A percentile compares a stretch with the other conserved stretches of the same genome.
Evolutionary conservation across 176 grass and related monocot genomes (phyloP).

Genomic region (Avena sativa): DNA sequence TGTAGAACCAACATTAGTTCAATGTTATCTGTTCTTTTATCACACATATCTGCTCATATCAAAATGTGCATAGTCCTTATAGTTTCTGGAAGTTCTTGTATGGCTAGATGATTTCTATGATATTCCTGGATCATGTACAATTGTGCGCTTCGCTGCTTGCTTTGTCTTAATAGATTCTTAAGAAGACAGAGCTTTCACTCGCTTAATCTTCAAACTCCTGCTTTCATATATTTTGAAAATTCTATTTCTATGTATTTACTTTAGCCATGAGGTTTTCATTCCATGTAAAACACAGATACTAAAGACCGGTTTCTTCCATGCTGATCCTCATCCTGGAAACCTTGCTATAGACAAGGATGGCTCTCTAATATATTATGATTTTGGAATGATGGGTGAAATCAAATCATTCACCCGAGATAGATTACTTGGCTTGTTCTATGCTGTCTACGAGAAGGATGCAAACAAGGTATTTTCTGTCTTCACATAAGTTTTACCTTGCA

Average conservation of each 20-base stretch:
- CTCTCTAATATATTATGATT: constrained; percentile 98
- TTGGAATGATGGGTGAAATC: constrained; percentile 99
- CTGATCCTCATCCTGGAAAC: constrained; percentile 98
- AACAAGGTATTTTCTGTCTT: constrained; percentile 76
- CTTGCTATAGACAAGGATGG: constrained; percentile 86
- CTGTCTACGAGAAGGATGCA: constrained; percentile 92
- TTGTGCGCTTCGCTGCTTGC: background rate
- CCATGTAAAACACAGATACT: constrained; percentile 73
- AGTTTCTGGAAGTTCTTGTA: constrained; percentile 24
- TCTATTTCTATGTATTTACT: constrained; percentile 14
- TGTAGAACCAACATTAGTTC: background rate
- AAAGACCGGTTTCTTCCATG: constrained; percentile 95
- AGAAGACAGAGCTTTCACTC: background rate
- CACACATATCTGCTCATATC: background rate
- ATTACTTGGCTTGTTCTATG: constrained; percentile 93
- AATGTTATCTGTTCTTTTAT: background rate
- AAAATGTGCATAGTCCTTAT: background rate
- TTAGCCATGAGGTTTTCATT: constrained; percentile 33
- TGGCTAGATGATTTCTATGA: constrained; percentile 16
- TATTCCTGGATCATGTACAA: background rate
- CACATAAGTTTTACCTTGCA: constrained; percentile 11
- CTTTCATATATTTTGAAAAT: constrained; percentile 11
- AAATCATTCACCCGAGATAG: constrained; percentile 94
- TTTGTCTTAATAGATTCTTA: constrained; percentile 21
- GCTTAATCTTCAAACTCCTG: background rate